A percentile compares a stretch with the other conserved stretches of the same genome.
Evolutionary conservation across 352 stramenopile species (phyloP).

Genomic region (Thraustotheca clavata): DNA sequence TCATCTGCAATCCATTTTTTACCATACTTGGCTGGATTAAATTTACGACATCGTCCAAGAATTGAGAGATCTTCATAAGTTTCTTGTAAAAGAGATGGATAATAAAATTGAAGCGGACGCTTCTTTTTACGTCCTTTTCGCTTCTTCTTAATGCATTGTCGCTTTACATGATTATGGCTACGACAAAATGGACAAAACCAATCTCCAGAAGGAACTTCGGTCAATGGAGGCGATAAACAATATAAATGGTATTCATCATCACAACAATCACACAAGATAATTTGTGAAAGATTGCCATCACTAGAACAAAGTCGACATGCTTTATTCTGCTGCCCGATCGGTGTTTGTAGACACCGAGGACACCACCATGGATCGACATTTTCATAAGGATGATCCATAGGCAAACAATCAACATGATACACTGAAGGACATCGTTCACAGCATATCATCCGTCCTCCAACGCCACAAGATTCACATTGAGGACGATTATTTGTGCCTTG

Average conservation of each 20-base stretch:
- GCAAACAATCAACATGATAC: conserved; percentile 16
- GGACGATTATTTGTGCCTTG: conserved; percentile 1
- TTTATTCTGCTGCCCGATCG: conserved; percentile 13
- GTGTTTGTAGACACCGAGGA: conserved; percentile 14
- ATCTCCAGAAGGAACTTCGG: conserved; percentile 48
- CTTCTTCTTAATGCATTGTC: conserved; percentile 22
- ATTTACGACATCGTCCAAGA: background rate
- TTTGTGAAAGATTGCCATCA: conserved; percentile 16
- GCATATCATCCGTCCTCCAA: conserved; percentile 2
- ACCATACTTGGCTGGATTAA: background rate
- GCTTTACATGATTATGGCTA: conserved; percentile 6
- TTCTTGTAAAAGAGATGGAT: conserved; percentile 11
- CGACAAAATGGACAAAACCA: conserved; percentile 71
- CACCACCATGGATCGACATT: conserved; percentile 16
- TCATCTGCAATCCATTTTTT: conserved; percentile 14
- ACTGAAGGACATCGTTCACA: conserved; percentile 16
- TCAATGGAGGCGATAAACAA: conserved; percentile 58
- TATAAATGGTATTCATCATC: conserved; percentile 78
- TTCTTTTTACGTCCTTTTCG: conserved; percentile 6
- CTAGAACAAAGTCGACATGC: conserved; percentile 17
- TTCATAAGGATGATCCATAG: background rate
- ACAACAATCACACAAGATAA: conserved; percentile 78
- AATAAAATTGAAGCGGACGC: conserved; percentile 15
- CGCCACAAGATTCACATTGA: conserved; percentile 17
- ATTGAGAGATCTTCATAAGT: conserved; percentile 21